phyloP scores from a whole-genome alignment of 2,329 filamentous ascomycete species.

The Gnomoniopsis smithogilvyi region DNA sequence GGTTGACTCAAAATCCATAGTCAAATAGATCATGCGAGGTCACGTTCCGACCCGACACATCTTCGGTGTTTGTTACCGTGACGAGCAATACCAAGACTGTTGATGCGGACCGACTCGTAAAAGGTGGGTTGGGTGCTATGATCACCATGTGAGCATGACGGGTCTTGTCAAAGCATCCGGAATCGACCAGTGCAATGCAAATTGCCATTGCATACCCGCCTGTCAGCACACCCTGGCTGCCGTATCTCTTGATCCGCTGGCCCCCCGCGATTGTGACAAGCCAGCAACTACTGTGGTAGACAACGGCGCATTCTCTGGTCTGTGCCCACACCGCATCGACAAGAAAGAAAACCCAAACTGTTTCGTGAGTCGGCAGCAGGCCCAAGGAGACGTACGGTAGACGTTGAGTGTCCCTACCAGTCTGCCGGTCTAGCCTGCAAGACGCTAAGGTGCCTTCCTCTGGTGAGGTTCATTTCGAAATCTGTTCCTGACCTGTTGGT shows the following conservation, averaged over 20 bases:
- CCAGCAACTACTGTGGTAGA: neutral
- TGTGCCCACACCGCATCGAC: too few species aligned
- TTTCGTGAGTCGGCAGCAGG: neutral
- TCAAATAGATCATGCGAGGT: too few species aligned
- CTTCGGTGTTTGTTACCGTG: too few species aligned
- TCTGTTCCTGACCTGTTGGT: neutral
- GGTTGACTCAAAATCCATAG: too few species aligned
- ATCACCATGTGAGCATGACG: neutral
- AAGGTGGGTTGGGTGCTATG: neutral
- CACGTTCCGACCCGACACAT: too few species aligned
- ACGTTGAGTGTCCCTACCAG: too few species aligned
- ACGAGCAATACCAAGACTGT: too few species aligned
- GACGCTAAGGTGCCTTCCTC: neutral
- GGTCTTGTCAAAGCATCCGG: neutral
- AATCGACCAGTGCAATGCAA: neutral
- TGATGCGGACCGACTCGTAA: too few species aligned
- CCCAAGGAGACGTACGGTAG: neutral
- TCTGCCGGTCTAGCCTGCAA: neutral
- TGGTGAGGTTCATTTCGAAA: neutral
- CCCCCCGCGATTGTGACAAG: neutral
- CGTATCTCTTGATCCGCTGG: neutral
- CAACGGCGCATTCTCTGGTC: neutral
- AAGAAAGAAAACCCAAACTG: neutral
- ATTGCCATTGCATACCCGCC: constrained; percentile 5
- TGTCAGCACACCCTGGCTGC: constrained; percentile 1